Percentiles rank a stretch among this genome's conserved stretches.
Conservation (phyloP, 2,329 filamentous ascomycete species). For the Pestalotiopsis sp. region DNA sequence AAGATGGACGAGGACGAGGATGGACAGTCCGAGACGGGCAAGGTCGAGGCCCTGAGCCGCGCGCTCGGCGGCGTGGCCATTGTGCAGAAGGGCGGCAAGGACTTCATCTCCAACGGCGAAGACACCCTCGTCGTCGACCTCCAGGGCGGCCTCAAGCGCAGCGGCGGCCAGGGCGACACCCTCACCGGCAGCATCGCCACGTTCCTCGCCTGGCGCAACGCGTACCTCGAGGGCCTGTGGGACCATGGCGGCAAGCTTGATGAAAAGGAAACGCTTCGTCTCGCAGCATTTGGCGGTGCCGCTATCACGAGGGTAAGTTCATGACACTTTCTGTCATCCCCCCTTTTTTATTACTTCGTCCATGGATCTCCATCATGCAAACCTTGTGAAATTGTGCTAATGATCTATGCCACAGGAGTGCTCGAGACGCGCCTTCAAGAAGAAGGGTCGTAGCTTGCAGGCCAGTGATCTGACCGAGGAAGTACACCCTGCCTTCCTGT, state of each 20-base stretch:
- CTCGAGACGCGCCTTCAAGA: conserved; percentile 82
- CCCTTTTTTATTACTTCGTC: background rate
- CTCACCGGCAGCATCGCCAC: conserved; percentile 89
- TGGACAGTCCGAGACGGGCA: conserved; percentile 43
- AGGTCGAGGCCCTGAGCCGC: conserved; percentile 68
- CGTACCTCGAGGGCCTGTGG: conserved; percentile 86
- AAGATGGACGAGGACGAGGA: conserved; percentile 48
- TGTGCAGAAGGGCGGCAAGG: conserved; percentile 82
- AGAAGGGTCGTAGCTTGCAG: conserved; percentile 85
- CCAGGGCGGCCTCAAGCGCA: conserved; percentile 82
- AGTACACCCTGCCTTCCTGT: conserved; percentile 79
- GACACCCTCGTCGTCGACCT: conserved; percentile 77
- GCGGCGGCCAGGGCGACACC: conserved; percentile 94
- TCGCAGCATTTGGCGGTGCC: conserved; percentile 86
- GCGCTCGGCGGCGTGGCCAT: conserved; percentile 87
- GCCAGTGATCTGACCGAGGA: conserved; percentile 92
- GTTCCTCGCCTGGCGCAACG: conserved; percentile 83
- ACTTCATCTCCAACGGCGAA: conserved; percentile 81
- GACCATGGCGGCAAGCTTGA: conserved; percentile 55
- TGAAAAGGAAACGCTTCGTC: conserved; percentile 65
- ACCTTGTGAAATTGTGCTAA: conserved; percentile 10
- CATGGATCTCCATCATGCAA: background rate
- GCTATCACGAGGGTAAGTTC: conserved; percentile 76
- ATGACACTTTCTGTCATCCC: background rate
- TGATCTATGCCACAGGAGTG: conserved; percentile 61